Conservation (phyloP, 805 yeast species). For the Hermanozyma aechmeae region DNA sequence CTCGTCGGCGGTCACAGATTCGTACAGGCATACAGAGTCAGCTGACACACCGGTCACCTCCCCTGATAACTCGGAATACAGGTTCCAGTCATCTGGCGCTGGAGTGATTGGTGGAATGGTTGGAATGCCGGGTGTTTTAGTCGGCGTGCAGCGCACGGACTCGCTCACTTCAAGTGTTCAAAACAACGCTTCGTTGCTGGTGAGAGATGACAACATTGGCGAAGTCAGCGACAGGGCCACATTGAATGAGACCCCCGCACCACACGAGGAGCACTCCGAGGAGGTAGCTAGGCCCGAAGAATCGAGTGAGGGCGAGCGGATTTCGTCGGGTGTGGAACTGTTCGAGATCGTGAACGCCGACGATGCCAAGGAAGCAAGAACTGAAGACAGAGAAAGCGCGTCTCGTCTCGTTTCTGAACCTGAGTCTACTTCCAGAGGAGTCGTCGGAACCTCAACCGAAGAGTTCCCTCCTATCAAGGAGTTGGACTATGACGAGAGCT, state of each 20-base stretch:
- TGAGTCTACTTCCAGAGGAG: too few relatives aligned
- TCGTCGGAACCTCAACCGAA: too few relatives aligned
- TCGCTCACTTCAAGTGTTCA: slow-evolving; percentile 86
- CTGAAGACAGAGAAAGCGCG: too few relatives aligned
- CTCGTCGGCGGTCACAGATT: slow-evolving; percentile 24
- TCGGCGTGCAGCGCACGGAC: slow-evolving; percentile 53
- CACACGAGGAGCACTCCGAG: slow-evolving; percentile 1
- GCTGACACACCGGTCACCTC: slow-evolving; percentile 40
- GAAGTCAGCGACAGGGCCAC: slow-evolving; percentile 35
- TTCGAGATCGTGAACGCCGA: slow-evolving; percentile 47
- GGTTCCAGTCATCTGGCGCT: slow-evolving; percentile 23
- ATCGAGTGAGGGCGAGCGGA: slow-evolving; percentile 27
- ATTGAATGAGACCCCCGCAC: slow-evolving; percentile 11
- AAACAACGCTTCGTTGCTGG: slow-evolving; percentile 86
- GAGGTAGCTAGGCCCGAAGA: slow-evolving; percentile 10
- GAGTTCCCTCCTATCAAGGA: slow-evolving; percentile 61
- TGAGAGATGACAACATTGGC: slow-evolving; percentile 59
- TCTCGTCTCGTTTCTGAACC: too few relatives aligned
- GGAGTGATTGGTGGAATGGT: slow-evolving; percentile 31
- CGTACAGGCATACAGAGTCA: slow-evolving; percentile 15
- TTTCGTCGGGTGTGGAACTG: slow-evolving; percentile 40
- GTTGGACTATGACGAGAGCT: slow-evolving; percentile 43
- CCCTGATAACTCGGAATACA: slow-evolving; percentile 40
- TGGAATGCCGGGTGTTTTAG: slow-evolving; percentile 36
- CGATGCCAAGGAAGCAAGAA: slow-evolving; percentile 28